Percentiles rank a stretch among this genome's conserved stretches.
These are phyloP conservation scores for Tolypocladium nubicola DNA, from an alignment of 2,329 filamentous ascomycete genomes.

Conservation along the genomic window DNA sequence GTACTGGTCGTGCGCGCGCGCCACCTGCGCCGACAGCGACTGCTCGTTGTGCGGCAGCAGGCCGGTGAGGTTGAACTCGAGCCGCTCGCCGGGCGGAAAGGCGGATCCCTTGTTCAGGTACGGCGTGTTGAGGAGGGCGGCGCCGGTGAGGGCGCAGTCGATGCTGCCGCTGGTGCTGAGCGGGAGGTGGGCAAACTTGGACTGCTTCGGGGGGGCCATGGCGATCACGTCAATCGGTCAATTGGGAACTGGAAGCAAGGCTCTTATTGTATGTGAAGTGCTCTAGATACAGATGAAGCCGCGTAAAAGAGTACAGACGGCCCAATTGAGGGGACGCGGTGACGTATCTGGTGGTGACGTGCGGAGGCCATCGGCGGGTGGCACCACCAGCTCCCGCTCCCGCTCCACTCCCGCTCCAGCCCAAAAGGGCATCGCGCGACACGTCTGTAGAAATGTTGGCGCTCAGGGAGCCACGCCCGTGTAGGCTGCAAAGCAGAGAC, in stretches of 20 bases:
- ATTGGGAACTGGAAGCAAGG: background rate
- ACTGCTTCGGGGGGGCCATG: slow-evolving; percentile 5
- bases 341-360: too few relatives aligned
- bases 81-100: slow-evolving; percentile 59
- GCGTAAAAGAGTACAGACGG: too few relatives aligned
- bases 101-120: slow-evolving; percentile 73
- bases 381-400: too few relatives aligned
- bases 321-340: too few relatives aligned
- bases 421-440: too few relatives aligned
- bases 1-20: slow-evolving; percentile 76
- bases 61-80: slow-evolving; percentile 59
- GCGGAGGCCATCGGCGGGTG: too few relatives aligned
- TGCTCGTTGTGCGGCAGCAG: slow-evolving; percentile 64
- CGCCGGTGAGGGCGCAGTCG: slow-evolving; percentile 24
- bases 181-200: slow-evolving; percentile 20
- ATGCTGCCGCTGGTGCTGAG: slow-evolving; percentile 25
- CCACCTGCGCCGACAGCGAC: slow-evolving; percentile 64
- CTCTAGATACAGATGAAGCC: too few relatives aligned
- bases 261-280: too few relatives aligned
- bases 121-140: slow-evolving; percentile 23
- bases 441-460: too few relatives aligned
- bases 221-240: background rate
- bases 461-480: slow-evolving; percentile 40
- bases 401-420: too few relatives aligned
- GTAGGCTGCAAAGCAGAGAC: slow-evolving; percentile 23